Evolutionary conservation across 495 filamentous ascomycete genomes (phyloP), one percentile per base, ranked within the genome.

Genomic region (Podospora pseudocomata): DNA sequence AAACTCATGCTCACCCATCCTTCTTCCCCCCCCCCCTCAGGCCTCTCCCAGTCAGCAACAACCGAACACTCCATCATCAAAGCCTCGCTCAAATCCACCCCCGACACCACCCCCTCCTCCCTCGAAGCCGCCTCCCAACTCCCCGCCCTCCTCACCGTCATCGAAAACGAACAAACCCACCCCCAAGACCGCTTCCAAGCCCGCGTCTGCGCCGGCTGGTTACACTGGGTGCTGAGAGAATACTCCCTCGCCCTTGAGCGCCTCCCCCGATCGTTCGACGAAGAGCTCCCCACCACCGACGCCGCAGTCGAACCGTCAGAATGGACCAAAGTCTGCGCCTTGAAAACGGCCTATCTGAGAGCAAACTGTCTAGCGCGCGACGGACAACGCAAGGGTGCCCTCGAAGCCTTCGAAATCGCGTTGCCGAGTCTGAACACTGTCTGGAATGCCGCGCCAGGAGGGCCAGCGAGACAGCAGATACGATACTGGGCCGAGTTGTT

Each of bases 321-420:
- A 70, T 96, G 92, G 92, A 90, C 90, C 5, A 87, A 87, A 64
- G 88, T 93, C 5, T 96, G 92, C 76, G 84, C 90, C 20, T 82
- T 94, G 9, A 95, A 94, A 75, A 87, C 87, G 53, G 85, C 86
- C 44, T 96, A 90, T 70, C 81, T 97, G 53, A 89, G 89, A 76
- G 91, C 92, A 62, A 81, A 86, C 68, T 87, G 88, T n/a, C 86
- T 91, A 71, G 85, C 85, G 56, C 83, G 81, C 53, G 83, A 81
- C n/a, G 79, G 82, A 2, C 80, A 80, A 49, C 75, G 81, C 27
- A 71, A 79, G 4, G 88, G 89, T 28, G 90, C 90, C 4, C 73
- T 91, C 30, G 80, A 83, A 53, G 86, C 87, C 4, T 92, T 90
- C 69, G 81, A 84, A 68, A 86, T 88, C 1, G 81, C 90, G 5